phyloP scores from a whole-genome alignment of 805 yeast genomes.

The Barnettozyma wickerhamii region DNA sequence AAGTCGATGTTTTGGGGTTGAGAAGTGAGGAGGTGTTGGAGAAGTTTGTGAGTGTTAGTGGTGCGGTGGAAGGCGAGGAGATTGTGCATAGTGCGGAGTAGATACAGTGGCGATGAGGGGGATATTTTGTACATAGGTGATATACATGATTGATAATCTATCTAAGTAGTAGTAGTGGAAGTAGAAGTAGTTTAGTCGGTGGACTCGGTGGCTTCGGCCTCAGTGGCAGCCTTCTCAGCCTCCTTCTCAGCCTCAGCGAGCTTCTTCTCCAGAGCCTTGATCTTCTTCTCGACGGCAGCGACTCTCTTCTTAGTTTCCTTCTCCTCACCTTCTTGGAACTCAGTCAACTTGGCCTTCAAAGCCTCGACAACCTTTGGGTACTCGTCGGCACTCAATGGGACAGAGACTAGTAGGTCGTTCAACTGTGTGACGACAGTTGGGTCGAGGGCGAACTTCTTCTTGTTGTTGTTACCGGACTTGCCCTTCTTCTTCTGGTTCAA shows the following conservation, averaged over 20 bases:
- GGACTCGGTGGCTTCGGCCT: slow-evolving; percentile 1
- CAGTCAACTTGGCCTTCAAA: slow-evolving; percentile 67
- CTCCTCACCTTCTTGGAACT: slow-evolving; percentile 68
- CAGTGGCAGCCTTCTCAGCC: slow-evolving; percentile 9
- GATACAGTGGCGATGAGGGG: not conserved
- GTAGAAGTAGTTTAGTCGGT: not conserved
- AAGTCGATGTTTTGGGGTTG: slow-evolving; percentile 51
- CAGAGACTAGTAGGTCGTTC: slow-evolving; percentile 67
- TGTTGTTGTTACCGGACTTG: slow-evolving; percentile 29
- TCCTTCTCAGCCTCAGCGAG: slow-evolving; percentile 43
- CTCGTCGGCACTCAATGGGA: slow-evolving; percentile 76
- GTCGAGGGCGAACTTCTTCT: slow-evolving; percentile 66
- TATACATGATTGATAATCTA: not conserved
- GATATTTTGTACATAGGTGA: not conserved
- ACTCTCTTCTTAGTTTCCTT: slow-evolving; percentile 74
- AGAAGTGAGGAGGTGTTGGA: slow-evolving; percentile 49
- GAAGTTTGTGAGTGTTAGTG: slow-evolving; percentile 46
- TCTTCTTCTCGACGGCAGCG: slow-evolving; percentile 71
- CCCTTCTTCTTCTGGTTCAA: slow-evolving; percentile 55
- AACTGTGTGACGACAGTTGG: slow-evolving; percentile 75
- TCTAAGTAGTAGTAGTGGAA: no score
- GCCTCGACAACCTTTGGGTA: slow-evolving; percentile 58
- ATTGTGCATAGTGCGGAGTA: slow-evolving; percentile 6
- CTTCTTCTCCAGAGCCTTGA: slow-evolving; percentile 59
- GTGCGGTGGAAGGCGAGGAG: slow-evolving; percentile 47